A percentile compares a stretch with the other conserved stretches of the same genome.
Evolutionary conservation across 345 rosid species (phyloP).

Genomic region (Pugionium dolabratum): DNA sequence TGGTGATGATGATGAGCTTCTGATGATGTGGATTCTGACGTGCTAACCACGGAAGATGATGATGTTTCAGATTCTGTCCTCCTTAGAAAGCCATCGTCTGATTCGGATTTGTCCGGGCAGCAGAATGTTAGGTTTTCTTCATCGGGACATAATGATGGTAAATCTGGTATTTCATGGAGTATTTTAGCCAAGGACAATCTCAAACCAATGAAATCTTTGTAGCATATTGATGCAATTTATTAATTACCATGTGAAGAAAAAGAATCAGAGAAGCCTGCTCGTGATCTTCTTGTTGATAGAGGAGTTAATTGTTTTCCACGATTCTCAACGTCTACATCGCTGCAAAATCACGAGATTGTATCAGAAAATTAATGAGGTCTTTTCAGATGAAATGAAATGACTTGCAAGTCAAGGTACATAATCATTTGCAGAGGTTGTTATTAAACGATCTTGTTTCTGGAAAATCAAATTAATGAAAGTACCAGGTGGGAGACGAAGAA

Average conservation of each 20-base stretch:
- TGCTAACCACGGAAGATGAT: conserved; percentile 52
- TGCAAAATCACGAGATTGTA: conserved; percentile 26
- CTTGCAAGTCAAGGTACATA: conserved; percentile 19
- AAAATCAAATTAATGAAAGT: background rate
- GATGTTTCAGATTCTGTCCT: conserved; percentile 46
- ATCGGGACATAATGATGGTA: conserved; percentile 33
- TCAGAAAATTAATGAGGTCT: background rate
- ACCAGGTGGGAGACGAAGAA: conserved; percentile 39
- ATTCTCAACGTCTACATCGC: conserved; percentile 39
- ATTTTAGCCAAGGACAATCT: background rate
- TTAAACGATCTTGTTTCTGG: background rate
- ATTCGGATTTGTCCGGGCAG: conserved; percentile 9
- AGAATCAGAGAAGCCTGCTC: conserved; percentile 54
- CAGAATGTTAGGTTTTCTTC: conserved; percentile 3
- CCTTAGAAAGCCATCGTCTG: conserved; percentile 44
- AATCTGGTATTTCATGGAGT: conserved; percentile 36
- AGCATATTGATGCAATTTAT: background rate
- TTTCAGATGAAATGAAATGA: background rate
- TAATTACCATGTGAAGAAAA: conserved; percentile 50
- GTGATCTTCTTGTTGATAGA: conserved; percentile 39
- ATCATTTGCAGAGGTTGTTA: background rate
- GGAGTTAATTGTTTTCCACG: conserved; percentile 35
- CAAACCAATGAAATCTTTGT: background rate
- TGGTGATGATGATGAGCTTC: conserved; percentile 33
- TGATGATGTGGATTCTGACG: conserved; percentile 50